phyloP scores from a whole-genome alignment of 1,284 basidiomycete species.

The Microbotryum violaceum region DNA sequence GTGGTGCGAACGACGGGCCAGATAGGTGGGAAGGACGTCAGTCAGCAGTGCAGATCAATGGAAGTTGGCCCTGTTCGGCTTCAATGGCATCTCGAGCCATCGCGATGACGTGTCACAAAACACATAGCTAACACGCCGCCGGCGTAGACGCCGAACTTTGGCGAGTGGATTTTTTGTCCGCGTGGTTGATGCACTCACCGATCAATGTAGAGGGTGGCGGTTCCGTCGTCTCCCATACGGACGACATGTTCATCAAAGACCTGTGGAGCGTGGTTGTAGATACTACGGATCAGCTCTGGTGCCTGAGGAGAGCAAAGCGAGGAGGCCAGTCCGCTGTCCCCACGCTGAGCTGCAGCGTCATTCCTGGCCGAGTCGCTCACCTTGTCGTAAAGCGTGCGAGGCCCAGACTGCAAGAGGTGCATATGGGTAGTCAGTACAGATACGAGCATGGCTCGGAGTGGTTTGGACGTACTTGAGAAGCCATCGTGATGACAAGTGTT shows the following conservation, averaged over 20 bases:
- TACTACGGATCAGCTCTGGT: neutral
- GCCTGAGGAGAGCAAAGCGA: neutral
- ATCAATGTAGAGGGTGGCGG: conserved; percentile 87
- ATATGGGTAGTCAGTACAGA: too few species aligned
- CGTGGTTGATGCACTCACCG: conserved; percentile 47
- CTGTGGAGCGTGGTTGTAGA: conserved; percentile 4
- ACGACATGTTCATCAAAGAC: conserved; percentile 94
- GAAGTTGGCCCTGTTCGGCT: too few species aligned
- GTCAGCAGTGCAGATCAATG: too few species aligned
- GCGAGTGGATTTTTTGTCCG: too few species aligned
- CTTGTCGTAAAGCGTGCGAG: conserved; percentile 77
- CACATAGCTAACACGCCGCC: neutral
- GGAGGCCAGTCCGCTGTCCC: neutral
- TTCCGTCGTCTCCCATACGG: conserved; percentile 67
- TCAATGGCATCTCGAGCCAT: conserved; percentile 1
- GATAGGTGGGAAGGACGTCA: neutral
- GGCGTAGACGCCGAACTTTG: too few species aligned
- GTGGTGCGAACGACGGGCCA: conserved; percentile 8
- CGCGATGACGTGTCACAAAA: conserved; percentile 24
- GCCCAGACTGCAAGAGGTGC: neutral
- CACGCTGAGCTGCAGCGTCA: neutral
- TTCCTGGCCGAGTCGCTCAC: conserved; percentile 5
- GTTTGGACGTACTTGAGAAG: too few species aligned
- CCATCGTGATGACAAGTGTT: too few species aligned
- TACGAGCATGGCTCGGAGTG: too few species aligned